Evolutionary conservation across 805 yeast species (phyloP), one percentile per base, ranked within the genome.

Genomic region (Priceomyces fermenticarens): DNA sequence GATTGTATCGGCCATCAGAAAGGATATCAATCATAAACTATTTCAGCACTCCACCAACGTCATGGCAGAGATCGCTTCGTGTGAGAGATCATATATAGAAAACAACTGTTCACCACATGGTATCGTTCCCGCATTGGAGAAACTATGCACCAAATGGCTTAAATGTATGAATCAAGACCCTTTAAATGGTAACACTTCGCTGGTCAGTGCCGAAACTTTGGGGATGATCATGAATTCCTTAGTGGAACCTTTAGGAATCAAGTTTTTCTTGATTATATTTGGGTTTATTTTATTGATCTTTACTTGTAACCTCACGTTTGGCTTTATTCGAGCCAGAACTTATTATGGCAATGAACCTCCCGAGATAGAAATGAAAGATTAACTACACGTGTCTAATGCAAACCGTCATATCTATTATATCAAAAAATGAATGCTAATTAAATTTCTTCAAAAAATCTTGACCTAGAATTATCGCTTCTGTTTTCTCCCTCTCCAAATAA

Each of bases 131-230:
- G 85, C 82, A 2, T 55, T 84, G 42, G 77, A 75, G 41, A 62
- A 63, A 17, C 67, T 70, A 30, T 85, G 93, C 58, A 62, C 67
- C 11, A 64, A 70, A 42, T 85, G 88, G 89, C 75, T 70, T 39
- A 70, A 70, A 35, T 84, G 91, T 54, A 82, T 83, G 85, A 69
- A 69, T 36, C 76, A 78, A 49, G 78, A 81, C 41, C 78, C 80
- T 3, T 49, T 64, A 51, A 56, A 70, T 52, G 47, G 58, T 40
- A 73, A 80, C 49, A 55, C 53, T 30, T 71, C 87, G 1, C 69
- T 73, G 33, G 65, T 83, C 10, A 74, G 80, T 44, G 86, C 87
- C 1, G 80, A 77, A 41, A 74, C 83, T 0, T 49, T 85, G 2
- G 90, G 89, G 0, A 61, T 77, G 36, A 64, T 84, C 11, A 49